A percentile compares a stretch with the other conserved stretches of the same genome.
phyloP scores from a whole-genome alignment of 73 alveolate species.

The Paraurostyla sp. region DNA sequence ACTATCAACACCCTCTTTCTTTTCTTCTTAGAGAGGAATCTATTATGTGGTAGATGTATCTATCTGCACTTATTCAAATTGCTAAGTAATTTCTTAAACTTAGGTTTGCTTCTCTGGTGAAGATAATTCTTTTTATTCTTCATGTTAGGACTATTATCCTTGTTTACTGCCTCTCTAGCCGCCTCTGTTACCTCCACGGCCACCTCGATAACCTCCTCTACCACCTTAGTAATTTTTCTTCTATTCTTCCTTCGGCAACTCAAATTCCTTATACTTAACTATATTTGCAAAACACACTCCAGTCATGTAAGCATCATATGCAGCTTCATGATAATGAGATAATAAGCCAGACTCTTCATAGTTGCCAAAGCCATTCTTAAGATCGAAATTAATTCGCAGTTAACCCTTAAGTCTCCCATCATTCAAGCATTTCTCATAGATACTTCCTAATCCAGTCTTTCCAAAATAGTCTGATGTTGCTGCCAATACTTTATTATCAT shows the following conservation, averaged over 20 bases:
- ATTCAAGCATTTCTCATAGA: slow-evolving; percentile 20
- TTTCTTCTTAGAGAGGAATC: too few species aligned
- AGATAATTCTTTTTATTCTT: background rate
- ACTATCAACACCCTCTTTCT: background rate
- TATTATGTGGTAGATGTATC: background rate
- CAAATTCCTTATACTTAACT: slow-evolving; percentile 50
- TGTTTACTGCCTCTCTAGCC: background rate
- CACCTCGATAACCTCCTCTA: slow-evolving; percentile 10
- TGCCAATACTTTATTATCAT: slow-evolving; percentile 64
- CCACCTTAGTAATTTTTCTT: background rate
- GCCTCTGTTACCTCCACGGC: slow-evolving; percentile 10
- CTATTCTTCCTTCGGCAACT: background rate
- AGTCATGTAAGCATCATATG: slow-evolving; percentile 87
- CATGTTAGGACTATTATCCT: background rate
- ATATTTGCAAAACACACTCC: slow-evolving; percentile 66
- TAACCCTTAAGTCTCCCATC: background rate
- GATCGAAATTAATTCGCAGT: background rate
- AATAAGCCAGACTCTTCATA: background rate
- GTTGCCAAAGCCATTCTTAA: slow-evolving; percentile 4
- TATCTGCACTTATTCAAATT: background rate
- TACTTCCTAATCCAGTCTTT: slow-evolving; percentile 48
- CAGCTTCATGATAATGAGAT: slow-evolving; percentile 79
- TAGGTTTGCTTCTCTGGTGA: background rate
- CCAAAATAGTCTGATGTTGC: slow-evolving; percentile 16
- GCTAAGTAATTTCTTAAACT: background rate